Evolutionary conservation across 768 basidiomycete genomes (phyloP).

Genomic region (Solioccasus polychromus): DNA sequence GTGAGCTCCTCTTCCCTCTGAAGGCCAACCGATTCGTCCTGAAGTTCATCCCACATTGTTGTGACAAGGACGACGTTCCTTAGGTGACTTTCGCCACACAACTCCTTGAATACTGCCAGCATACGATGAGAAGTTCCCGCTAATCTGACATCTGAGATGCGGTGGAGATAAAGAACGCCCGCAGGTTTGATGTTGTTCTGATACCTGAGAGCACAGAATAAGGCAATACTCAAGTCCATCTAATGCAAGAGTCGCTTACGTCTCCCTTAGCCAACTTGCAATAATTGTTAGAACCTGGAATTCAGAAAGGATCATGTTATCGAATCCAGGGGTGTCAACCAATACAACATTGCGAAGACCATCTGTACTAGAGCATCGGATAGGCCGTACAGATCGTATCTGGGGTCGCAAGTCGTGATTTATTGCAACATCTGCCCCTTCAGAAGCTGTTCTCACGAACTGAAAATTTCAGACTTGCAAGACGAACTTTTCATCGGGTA

Average conservation of each 20-base stretch:
- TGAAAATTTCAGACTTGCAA: background rate
- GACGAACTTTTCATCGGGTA: background rate
- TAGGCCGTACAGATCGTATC: conserved; percentile 3
- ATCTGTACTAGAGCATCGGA: conserved; percentile 15
- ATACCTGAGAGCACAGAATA: conserved; percentile 5
- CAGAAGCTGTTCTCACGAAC: conserved; percentile 13
- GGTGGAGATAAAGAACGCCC: conserved; percentile 14
- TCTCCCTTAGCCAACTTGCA: conserved; percentile 14
- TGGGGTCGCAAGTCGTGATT: conserved; percentile 3
- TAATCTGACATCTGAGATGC: conserved; percentile 12
- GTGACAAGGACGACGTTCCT: conserved; percentile 18
- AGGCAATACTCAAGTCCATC: background rate
- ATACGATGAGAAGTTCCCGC: conserved; percentile 9
- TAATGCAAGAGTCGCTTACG: no score
- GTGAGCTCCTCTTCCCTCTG: no score
- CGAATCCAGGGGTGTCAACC: conserved; percentile 19
- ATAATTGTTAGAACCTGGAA: conserved; percentile 10
- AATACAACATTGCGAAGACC: conserved; percentile 12
- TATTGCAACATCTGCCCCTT: background rate
- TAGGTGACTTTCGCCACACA: conserved; percentile 9
- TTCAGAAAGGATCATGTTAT: conserved; percentile 13
- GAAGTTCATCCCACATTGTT: conserved; percentile 22
- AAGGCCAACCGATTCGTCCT: no score
- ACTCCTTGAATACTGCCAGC: conserved; percentile 4
- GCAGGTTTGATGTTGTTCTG: conserved; percentile 7